These are phyloP conservation scores for Didymella keratinophila DNA, from an alignment of 2,329 filamentous ascomycete genomes.

Conservation along the genomic window DNA sequence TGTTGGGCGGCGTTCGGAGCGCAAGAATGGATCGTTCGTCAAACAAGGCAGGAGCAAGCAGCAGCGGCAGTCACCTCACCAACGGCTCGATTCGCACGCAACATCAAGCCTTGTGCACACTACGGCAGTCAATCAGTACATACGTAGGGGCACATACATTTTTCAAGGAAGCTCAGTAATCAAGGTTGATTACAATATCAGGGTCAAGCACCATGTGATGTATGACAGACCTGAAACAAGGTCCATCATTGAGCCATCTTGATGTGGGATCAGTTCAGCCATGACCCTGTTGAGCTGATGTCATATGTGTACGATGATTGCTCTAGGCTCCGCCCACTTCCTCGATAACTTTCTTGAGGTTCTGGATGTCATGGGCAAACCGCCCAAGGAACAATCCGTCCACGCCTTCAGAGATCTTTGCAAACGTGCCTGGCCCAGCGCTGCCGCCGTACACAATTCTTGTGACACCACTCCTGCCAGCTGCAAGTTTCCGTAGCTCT, in stretches of 20 bases:
- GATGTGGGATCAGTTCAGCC: no score
- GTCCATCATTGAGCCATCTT: not conserved
- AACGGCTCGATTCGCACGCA: not conserved
- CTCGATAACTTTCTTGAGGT: conserved; percentile 73
- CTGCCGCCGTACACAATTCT: conserved; percentile 84
- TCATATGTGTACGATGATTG: not conserved
- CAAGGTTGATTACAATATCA: conserved; percentile 8
- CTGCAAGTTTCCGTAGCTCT: conserved; percentile 66
- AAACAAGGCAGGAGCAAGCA: not conserved
- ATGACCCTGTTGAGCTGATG: not conserved
- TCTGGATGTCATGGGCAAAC: conserved; percentile 79
- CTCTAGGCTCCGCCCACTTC: conserved; percentile 66
- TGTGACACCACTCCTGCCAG: conserved; percentile 62
- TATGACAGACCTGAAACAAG: not conserved
- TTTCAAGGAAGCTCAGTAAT: conserved; percentile 9
- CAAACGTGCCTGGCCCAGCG: conserved; percentile 80
- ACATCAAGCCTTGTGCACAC: not conserved
- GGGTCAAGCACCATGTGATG: conserved; percentile 3
- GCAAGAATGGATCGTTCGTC: not conserved
- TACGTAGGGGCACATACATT: conserved; percentile 3
- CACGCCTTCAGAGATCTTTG: conserved; percentile 70
- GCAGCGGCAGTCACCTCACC: not conserved
- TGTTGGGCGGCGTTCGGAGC: not conserved
- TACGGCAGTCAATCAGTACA: conserved; percentile 4
- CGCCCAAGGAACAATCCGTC: conserved; percentile 84